Evolutionary conservation across 176 grass and related monocot species (phyloP).

Genomic region (Canna indica): DNA sequence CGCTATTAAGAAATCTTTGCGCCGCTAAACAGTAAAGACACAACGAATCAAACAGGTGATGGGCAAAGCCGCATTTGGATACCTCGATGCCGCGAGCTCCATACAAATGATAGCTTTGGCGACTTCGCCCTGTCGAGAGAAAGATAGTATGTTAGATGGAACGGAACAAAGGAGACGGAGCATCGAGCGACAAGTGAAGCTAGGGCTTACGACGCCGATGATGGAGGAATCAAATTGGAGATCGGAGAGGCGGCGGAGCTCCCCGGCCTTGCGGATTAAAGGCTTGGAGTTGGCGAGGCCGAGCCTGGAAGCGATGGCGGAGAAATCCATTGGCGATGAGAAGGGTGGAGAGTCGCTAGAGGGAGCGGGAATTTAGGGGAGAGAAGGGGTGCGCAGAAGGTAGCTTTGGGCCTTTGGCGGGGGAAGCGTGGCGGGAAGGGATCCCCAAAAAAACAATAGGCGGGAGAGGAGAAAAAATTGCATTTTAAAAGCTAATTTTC

Average conservation of each 20-base stretch:
- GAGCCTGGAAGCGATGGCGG: slow-evolving; percentile 53
- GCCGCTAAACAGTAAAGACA: background rate
- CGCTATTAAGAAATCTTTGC: background rate
- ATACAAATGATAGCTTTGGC: slow-evolving; percentile 94
- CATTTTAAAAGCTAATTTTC: too few relatives aligned
- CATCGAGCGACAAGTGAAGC: background rate
- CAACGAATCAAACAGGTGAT: slow-evolving; percentile 32
- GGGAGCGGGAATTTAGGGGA: slow-evolving; percentile 20
- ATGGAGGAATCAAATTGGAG: slow-evolving; percentile 79
- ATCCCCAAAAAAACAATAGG: background rate
- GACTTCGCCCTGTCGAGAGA: slow-evolving; percentile 55
- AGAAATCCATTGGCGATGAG: slow-evolving; percentile 64
- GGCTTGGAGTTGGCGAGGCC: slow-evolving; percentile 45
- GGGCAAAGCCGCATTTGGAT: background rate
- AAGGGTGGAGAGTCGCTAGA: background rate
- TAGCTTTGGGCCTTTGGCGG: slow-evolving; percentile 35
- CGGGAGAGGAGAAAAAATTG: too few relatives aligned
- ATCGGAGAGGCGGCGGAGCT: slow-evolving; percentile 81
- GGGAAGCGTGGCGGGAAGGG: slow-evolving; percentile 29
- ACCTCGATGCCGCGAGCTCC: slow-evolving; percentile 86
- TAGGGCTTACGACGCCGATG: slow-evolving; percentile 48
- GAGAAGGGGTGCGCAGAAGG: background rate
- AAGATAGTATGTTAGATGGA: background rate
- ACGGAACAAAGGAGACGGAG: background rate
- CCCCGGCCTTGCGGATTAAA: slow-evolving; percentile 73